phyloP scores from a whole-genome alignment of 1,284 basidiomycete species.

The Termitomyces sp. region DNA sequence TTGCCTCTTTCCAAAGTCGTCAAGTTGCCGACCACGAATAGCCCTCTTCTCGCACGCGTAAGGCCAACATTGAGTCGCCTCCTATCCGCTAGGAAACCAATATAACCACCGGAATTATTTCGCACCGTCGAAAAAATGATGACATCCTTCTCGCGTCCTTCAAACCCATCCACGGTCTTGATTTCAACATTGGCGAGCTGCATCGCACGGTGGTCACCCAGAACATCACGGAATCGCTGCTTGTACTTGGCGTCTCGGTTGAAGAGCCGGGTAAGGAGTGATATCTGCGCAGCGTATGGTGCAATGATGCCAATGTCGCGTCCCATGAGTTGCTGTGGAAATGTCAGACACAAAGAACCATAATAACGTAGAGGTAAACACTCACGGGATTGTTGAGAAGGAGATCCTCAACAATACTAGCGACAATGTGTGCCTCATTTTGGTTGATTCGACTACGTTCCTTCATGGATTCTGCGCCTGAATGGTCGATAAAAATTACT shows the following conservation, averaged over 20 bases:
- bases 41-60: slow-evolving; percentile 77
- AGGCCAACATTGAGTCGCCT: slow-evolving; percentile 85
- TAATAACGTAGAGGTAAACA: slow-evolving; percentile 4
- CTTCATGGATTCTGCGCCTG: slow-evolving; percentile 57
- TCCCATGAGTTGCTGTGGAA: slow-evolving; percentile 54
- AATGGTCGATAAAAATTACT: slow-evolving; percentile 79
- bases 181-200: slow-evolving; percentile 70
- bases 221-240: slow-evolving; percentile 47
- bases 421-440: slow-evolving; percentile 74
- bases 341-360: slow-evolving; percentile 8
- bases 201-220: slow-evolving; percentile 61
- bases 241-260: slow-evolving; percentile 45
- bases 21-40: slow-evolving; percentile 79
- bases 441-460: slow-evolving; percentile 71
- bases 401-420: slow-evolving; percentile 74
- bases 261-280: slow-evolving; percentile 61
- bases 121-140: slow-evolving; percentile 90
- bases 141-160: slow-evolving; percentile 89
- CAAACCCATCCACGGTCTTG: slow-evolving; percentile 90
- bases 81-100: slow-evolving; percentile 89
- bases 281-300: slow-evolving; percentile 81
- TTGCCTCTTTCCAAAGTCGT: slow-evolving; percentile 57
- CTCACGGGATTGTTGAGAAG: slow-evolving; percentile 67
- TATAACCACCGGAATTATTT: slow-evolving; percentile 66
- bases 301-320: slow-evolving; percentile 84